phyloP scores from a whole-genome alignment of 495 filamentous ascomycete species.

The Diplogelasinospora grovesii region DNA sequence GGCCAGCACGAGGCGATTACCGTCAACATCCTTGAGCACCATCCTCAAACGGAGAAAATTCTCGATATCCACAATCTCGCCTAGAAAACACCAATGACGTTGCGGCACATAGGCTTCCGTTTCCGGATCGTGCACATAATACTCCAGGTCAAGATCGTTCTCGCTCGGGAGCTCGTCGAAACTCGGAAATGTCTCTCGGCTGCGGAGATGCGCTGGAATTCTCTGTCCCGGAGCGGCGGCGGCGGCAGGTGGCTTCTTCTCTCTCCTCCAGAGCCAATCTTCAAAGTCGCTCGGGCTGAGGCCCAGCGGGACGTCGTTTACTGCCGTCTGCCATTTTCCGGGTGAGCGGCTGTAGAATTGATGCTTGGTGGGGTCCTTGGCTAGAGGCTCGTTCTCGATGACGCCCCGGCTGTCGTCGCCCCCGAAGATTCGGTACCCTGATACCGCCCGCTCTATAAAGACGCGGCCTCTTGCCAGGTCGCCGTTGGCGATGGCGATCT shows the following conservation, averaged over 20 bases:
- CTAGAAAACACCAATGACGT: constrained; percentile 4
- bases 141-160: neutral
- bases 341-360: neutral
- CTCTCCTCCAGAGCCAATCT: constrained; percentile 4
- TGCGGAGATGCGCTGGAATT: neutral
- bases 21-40: neutral
- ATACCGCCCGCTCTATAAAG: neutral
- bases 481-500: neutral
- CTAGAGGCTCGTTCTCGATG: neutral
- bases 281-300: constrained; percentile 1
- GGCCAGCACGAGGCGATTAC: neutral
- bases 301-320: neutral
- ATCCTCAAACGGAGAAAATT: neutral
- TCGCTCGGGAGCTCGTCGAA: neutral
- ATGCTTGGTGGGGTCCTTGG: neutral
- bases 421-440: neutral
- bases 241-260: no score
- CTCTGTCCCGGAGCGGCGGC: no score
- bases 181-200: neutral
- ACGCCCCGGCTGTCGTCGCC: neutral
- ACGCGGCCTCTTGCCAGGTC: constrained; percentile 3
- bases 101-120: neutral
- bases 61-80: neutral
- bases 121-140: neutral
- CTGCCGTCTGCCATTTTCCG: neutral